Percentiles rank a stretch among this genome's conserved stretches.
Evolutionary conservation across 345 rosid genomes (phyloP).

Genomic region (Mercurialis annua): DNA sequence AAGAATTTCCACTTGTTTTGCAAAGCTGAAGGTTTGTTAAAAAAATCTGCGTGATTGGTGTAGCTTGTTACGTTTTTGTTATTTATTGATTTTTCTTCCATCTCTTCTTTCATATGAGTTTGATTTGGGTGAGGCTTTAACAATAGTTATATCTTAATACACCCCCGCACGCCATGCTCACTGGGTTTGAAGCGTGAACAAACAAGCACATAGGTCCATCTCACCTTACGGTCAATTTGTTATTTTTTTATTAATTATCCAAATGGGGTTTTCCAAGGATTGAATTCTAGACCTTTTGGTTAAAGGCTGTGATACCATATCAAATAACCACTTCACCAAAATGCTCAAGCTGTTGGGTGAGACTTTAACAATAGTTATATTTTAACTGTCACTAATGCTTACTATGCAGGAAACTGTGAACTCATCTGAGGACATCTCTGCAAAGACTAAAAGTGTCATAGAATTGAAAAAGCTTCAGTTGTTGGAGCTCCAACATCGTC

Average conservation of each 20-base stretch:
- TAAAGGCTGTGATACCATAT: too few relatives aligned
- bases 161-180: too few relatives aligned
- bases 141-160: too few relatives aligned
- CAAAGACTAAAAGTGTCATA: constrained; percentile 86
- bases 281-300: too few relatives aligned
- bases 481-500: constrained; percentile 70
- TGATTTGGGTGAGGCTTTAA: not conserved
- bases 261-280: too few relatives aligned
- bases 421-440: constrained; percentile 77
- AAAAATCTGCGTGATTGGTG: not conserved
- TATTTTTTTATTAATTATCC: too few relatives aligned
- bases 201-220: too few relatives aligned
- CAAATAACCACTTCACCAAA: too few relatives aligned
- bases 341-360: too few relatives aligned
- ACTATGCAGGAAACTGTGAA: constrained; percentile 61
- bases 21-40: constrained; percentile 63
- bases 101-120: not conserved
- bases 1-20: constrained; percentile 53
- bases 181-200: too few relatives aligned
- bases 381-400: constrained; percentile 6
- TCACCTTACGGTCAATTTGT: too few relatives aligned
- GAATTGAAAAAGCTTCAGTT: constrained; percentile 90
- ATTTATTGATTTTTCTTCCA: not conserved
- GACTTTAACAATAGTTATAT: too few relatives aligned
- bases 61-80: not conserved